A percentile compares a stretch with the other conserved stretches of the same genome.
Conservation (phyloP, 2,329 filamentous ascomycete species). For the Lachnellula willkommii region DNA sequence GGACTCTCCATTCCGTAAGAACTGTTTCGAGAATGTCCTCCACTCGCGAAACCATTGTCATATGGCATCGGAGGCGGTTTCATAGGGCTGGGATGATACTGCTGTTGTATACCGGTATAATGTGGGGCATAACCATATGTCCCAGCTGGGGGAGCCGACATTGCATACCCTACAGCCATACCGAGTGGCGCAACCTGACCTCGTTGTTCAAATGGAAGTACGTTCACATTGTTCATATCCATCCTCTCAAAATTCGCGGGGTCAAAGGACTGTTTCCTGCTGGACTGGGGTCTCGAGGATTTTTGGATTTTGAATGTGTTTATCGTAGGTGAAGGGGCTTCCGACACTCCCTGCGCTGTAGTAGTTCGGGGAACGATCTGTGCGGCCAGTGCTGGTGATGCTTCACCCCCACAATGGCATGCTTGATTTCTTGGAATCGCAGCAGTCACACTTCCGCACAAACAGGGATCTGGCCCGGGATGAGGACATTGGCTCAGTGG, state of each 20-base stretch:
- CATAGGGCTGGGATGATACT: constrained; percentile 18
- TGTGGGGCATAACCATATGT: constrained; percentile 22
- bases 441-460: constrained; percentile 59
- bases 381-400: constrained; percentile 5
- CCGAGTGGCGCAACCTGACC: constrained; percentile 22
- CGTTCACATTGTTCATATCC: constrained; percentile 48
- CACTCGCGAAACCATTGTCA: constrained; percentile 19
- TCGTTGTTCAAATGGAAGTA: constrained; percentile 35
- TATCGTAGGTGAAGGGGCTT: constrained; percentile 36
- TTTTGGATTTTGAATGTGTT: constrained; percentile 28
- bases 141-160: constrained; percentile 12
- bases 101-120: constrained; percentile 21
- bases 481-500: constrained; percentile 67
- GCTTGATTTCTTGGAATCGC: constrained; percentile 55
- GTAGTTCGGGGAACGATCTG: constrained; percentile 1
- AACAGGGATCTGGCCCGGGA: constrained; percentile 43
- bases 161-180: constrained; percentile 20
- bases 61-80: constrained; percentile 17
- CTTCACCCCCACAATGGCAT: constrained; percentile 45
- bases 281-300: constrained; percentile 17
- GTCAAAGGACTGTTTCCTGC: constrained; percentile 46
- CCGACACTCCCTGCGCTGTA: constrained; percentile 28
- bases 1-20: constrained; percentile 23
- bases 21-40: constrained; percentile 11
- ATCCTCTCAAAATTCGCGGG: constrained; percentile 45